Conservation (phyloP, 768 basidiomycete species). For the Suillus plorans region DNA sequence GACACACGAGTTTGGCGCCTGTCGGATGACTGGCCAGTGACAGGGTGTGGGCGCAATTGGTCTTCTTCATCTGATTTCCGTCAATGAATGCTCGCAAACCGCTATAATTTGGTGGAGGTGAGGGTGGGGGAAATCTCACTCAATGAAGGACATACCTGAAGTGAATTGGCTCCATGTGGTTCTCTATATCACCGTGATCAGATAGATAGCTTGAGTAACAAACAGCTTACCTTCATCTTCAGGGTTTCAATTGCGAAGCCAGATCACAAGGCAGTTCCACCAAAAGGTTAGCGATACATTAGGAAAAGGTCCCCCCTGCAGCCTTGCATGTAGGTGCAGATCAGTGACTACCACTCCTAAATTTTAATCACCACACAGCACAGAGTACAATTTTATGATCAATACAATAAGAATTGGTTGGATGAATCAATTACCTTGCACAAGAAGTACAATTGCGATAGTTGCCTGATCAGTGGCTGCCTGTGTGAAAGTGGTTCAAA, state of each 20-base stretch:
- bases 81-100: background rate
- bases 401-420: background rate
- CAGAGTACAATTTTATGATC: too few species aligned
- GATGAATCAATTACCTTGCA: background rate
- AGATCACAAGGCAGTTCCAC: background rate
- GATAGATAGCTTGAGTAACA: background rate
- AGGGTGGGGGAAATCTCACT: background rate
- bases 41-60: background rate
- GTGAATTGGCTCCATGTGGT: background rate
- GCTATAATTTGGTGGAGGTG: background rate
- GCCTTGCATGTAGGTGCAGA: background rate
- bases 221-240: background rate
- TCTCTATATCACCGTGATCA: background rate
- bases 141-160: background rate
- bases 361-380: too few species aligned
- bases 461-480: too few species aligned
- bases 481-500: too few species aligned
- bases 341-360: background rate
- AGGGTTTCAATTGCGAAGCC: background rate
- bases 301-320: background rate
- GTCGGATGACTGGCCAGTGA: background rate
- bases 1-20: background rate
- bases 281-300: background rate
- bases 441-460: background rate
- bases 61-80: background rate